Percentiles rank a stretch among this genome's conserved stretches.
phyloP scores from a whole-genome alignment of 2,329 filamentous ascomycete species.

The Botrytis deweyae region DNA sequence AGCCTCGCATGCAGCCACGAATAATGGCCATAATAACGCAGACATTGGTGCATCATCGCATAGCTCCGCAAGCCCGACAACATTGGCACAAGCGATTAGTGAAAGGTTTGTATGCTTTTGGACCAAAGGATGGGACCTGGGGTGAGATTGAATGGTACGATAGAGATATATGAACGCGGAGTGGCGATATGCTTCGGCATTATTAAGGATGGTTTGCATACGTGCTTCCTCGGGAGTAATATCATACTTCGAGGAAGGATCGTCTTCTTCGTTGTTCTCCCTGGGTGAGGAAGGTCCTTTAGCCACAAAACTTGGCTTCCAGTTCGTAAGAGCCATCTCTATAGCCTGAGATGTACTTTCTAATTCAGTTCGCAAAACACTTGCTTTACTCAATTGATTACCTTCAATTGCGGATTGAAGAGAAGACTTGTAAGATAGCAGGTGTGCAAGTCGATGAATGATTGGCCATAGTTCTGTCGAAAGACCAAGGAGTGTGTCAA shows the following conservation, averaged over 20 bases:
- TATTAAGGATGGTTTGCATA: slow-evolving; percentile 42
- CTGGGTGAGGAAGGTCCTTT: slow-evolving; percentile 29
- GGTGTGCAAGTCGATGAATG: slow-evolving; percentile 58
- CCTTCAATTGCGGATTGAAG: slow-evolving; percentile 47
- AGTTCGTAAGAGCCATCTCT: slow-evolving; percentile 54
- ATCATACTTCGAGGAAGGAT: slow-evolving; percentile 10
- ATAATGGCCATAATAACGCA: slow-evolving; percentile 63
- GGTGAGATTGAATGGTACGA: slow-evolving; percentile 44
- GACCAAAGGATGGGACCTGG: slow-evolving; percentile 50
- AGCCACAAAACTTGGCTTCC: slow-evolving; percentile 53
- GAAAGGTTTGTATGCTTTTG: slow-evolving; percentile 53
- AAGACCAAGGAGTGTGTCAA: slow-evolving; percentile 55
- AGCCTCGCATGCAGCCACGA: slow-evolving; percentile 62
- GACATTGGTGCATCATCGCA: slow-evolving; percentile 54
- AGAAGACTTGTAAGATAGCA: slow-evolving; percentile 53
- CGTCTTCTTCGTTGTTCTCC: slow-evolving; percentile 13
- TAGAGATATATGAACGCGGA: slow-evolving; percentile 48
- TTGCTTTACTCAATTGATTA: slow-evolving; percentile 41
- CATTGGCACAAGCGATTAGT: slow-evolving; percentile 54
- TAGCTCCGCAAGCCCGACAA: slow-evolving; percentile 47
- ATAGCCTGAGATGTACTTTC: slow-evolving; percentile 51
- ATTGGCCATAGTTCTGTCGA: slow-evolving; percentile 63
- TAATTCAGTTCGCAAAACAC: slow-evolving; percentile 34
- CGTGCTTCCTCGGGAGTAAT: slow-evolving; percentile 23
- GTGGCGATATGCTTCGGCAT: slow-evolving; percentile 51